Evolutionary conservation across 305 asterid species (phyloP), one percentile per base, ranked within the genome.

Genomic region (Andrographis paniculata): DNA sequence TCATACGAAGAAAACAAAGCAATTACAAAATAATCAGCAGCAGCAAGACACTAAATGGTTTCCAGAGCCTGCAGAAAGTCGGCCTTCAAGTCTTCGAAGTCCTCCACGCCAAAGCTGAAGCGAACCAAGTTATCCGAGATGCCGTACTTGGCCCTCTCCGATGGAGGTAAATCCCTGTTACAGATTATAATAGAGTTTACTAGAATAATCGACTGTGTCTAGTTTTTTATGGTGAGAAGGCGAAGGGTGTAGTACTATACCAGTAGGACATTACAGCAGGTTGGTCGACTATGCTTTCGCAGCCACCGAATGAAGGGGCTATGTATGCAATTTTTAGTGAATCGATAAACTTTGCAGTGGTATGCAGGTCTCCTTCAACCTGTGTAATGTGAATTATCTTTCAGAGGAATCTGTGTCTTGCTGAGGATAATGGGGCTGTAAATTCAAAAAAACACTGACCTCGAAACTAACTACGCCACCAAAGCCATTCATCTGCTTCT

Each of bases 181-280:
- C 61, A 24, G 46, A 30, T 35, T 13, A 30, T n/a, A 20, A 52
- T 52, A 19, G 20, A 38, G 35, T 5, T 37, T 37, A 31, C 14
- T 5, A 5, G 3, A 41, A 10, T 4, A 41, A 3, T 10, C 15
- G 17, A n/a, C n/a, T n/a, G n/a, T n/a, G n/a, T n/a, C n/a, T n/a
- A n/a, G n/a, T n/a, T 10, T 15, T 10, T 8, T 14, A 1, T 41
- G 5, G 6, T 41, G 5, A 41, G 17, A 17, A 2, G 17, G n/a
- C n/a, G n/a, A n/a, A 6, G 5, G 18, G 3, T 8, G 4, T 6
- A 3, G 3, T 14, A 10, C 2, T 78, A 35, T 67, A 91, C 95
- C 96, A 91, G 49, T 87, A 91, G 55, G 99, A 91, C 99, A 91
- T 91, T 21, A 91, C 78, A 41, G 96, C 96, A 33, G 99, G 99